Base-by-base conservation (phyloP, 805 yeast species). In the Kurtzmaniella cleridarum region DNA sequence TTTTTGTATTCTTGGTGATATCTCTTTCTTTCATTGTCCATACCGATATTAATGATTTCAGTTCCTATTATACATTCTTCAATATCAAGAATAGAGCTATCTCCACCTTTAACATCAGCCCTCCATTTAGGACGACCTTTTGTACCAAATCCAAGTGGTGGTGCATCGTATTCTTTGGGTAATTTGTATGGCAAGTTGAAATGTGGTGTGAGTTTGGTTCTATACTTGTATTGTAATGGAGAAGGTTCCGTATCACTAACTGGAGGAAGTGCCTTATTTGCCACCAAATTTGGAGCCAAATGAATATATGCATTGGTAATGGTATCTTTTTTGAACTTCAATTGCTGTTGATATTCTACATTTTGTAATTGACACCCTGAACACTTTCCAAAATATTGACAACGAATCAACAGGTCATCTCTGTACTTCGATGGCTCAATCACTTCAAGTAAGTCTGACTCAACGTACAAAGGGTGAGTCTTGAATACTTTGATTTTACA, bases 121-220 rank as follows among this genome's bases (percentile, higher is more conserved):
- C 89, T 69, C 87, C 88, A 84, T 27, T 62, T 57, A 2, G 89
- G 88, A 55, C 81, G 75, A 9, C 95, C 95, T 57, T 85, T 85
- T 38, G 82, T 72, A 6, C 95, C 95, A 64, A 91, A 93, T 1
- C 98, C 98, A 41, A 93, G 68, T 12, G 85, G 76, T 13, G 96
- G 96, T 41, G 71, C 62, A 32, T 57, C 54, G 32, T 54, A 57
- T 35, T 51, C 53, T 27, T 52, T 53, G 2, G 69, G 65, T 36
- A 64, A 64, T 34, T 61, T 66, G 52, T 79, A 74, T 17, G 95
- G 93, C 29, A 86, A 64, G 52, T 84, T 89, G 61, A 90, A 93
- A 64, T 93, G 98, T 4, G 98, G 98, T 0, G 98, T 93, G 31
- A 93, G 72, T 56, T 93, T 93, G 0, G 98, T 93, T 56, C 98